A percentile compares a stretch with the other conserved stretches of the same genome.
These are phyloP conservation scores for Auricularia sp. DNA, from an alignment of 768 basidiomycete genomes.

Conservation along the genomic window DNA sequence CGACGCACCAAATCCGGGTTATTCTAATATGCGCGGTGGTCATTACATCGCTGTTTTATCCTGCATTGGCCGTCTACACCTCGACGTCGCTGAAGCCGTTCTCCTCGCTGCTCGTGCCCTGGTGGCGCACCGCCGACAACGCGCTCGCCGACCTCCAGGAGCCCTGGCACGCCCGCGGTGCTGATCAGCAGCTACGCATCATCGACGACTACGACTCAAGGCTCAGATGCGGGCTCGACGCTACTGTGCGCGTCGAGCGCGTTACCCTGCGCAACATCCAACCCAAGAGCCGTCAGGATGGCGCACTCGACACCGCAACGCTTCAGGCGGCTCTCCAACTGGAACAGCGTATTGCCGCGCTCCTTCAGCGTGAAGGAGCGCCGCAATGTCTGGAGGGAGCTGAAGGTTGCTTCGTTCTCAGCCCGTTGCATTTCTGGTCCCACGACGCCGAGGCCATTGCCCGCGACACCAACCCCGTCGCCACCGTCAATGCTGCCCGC, in stretches of 20 bases:
- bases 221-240: slow-evolving; percentile 58
- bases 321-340: slow-evolving; percentile 55
- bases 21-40: slow-evolving; percentile 82
- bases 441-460: slow-evolving; percentile 45
- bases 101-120: slow-evolving; percentile 22
- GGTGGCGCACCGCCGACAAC: slow-evolving; percentile 29
- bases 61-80: slow-evolving; percentile 77
- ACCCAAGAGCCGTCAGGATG: slow-evolving; percentile 28
- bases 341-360: slow-evolving; percentile 44
- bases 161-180: slow-evolving; percentile 38
- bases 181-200: slow-evolving; percentile 37
- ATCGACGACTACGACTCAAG: slow-evolving; percentile 62
- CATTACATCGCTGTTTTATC: slow-evolving; percentile 82
- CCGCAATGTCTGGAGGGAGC: slow-evolving; percentile 30
- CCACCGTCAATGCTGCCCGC: slow-evolving; percentile 41
- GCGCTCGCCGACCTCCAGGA: slow-evolving; percentile 49
- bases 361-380: slow-evolving; percentile 6
- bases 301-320: slow-evolving; percentile 50
- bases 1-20: slow-evolving; percentile 81
- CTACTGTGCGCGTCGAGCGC: slow-evolving; percentile 67
- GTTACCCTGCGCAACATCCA: slow-evolving; percentile 55
- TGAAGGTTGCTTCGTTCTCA: slow-evolving; percentile 57
- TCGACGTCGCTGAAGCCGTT: slow-evolving; percentile 49
- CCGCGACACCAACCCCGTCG: slow-evolving; percentile 43
- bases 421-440: slow-evolving; percentile 67